Percentiles rank a stretch among this genome's conserved stretches.
These are phyloP conservation scores for Phytophthora quininea DNA, from an alignment of 352 stramenopile genomes.

Conservation along the genomic window DNA sequence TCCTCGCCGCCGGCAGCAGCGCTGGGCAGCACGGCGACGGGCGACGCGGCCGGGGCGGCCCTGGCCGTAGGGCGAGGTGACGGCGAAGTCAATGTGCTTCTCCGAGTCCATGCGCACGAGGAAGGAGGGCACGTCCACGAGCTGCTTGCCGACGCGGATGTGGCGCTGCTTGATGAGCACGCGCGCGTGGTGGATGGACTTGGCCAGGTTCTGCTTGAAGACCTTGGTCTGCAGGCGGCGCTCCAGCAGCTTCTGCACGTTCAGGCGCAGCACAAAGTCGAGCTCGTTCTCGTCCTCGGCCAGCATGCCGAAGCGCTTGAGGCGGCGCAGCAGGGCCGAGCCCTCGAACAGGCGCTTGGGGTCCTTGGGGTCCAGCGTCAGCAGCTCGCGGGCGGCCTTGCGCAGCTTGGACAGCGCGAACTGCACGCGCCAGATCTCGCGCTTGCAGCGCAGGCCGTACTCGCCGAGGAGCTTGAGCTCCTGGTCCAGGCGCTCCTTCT, in stretches of 20 bases:
- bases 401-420: conserved; percentile 99
- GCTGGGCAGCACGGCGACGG: conserved; percentile 93
- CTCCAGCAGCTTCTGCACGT: conserved; percentile 99
- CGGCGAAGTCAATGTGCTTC: conserved; percentile 99
- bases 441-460: conserved; percentile 99
- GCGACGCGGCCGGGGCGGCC: conserved; percentile 96
- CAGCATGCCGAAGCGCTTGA: conserved; percentile 97
- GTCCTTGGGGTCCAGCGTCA: conserved; percentile 98
- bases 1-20: conserved; percentile 91
- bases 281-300: conserved; percentile 98
- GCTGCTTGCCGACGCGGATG: conserved; percentile 99
- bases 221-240: conserved; percentile 99
- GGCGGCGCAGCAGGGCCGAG: conserved; percentile 96
- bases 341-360: conserved; percentile 99
- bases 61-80: conserved; percentile 98
- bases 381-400: conserved; percentile 97
- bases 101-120: conserved; percentile 98
- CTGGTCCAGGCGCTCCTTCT: conserved; percentile 99
- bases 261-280: conserved; percentile 98
- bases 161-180: conserved; percentile 99
- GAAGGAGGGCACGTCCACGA: conserved; percentile 99
- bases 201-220: conserved; percentile 99
- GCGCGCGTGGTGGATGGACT: conserved; percentile 99
- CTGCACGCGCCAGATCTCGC: conserved; percentile 99
- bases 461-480: conserved; percentile 99